Evolutionary conservation across 768 basidiomycete genomes (phyloP).

Genomic region (Rhizopogon salebrosus): DNA sequence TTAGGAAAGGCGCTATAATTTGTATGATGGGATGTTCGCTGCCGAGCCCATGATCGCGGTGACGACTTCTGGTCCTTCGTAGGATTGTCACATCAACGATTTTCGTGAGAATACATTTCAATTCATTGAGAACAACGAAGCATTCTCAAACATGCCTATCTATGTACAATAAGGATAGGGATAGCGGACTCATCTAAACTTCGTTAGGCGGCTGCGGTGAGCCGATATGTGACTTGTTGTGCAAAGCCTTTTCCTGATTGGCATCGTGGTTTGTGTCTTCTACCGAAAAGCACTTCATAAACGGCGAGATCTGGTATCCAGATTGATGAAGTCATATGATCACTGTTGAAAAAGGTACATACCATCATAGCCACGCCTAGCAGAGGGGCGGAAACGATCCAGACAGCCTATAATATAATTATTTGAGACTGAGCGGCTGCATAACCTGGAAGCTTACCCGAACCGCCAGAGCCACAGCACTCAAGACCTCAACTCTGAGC

Average conservation of each 20-base stretch:
- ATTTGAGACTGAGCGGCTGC: slow-evolving; percentile 6
- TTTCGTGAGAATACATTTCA: not conserved
- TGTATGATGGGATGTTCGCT: not conserved
- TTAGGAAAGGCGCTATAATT: not conserved
- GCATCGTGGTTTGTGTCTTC: slow-evolving; percentile 11
- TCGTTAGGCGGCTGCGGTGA: slow-evolving; percentile 7
- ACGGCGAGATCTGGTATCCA: slow-evolving; percentile 22
- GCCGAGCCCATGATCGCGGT: not conserved
- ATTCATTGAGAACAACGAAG: not conserved
- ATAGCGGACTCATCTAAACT: slow-evolving; percentile 12
- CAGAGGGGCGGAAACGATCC: slow-evolving; percentile 69
- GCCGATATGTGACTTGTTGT: slow-evolving; percentile 3
- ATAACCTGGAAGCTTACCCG: slow-evolving; percentile 38
- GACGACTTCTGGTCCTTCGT: too few relatives aligned
- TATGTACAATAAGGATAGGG: slow-evolving; percentile 13
- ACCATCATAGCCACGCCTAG: slow-evolving; percentile 63
- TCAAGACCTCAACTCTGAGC: slow-evolving; percentile 42
- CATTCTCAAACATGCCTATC: not conserved
- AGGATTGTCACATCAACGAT: not conserved
- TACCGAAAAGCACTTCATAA: slow-evolving; percentile 23
- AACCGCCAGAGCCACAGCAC: slow-evolving; percentile 55
- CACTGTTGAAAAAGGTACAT: slow-evolving; percentile 15
- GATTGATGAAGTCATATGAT: not conserved
- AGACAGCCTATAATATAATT: slow-evolving; percentile 48
- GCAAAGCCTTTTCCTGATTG: slow-evolving; percentile 15